Conservation (phyloP, 75 land plant species). For the Pinus tabuliformis region DNA sequence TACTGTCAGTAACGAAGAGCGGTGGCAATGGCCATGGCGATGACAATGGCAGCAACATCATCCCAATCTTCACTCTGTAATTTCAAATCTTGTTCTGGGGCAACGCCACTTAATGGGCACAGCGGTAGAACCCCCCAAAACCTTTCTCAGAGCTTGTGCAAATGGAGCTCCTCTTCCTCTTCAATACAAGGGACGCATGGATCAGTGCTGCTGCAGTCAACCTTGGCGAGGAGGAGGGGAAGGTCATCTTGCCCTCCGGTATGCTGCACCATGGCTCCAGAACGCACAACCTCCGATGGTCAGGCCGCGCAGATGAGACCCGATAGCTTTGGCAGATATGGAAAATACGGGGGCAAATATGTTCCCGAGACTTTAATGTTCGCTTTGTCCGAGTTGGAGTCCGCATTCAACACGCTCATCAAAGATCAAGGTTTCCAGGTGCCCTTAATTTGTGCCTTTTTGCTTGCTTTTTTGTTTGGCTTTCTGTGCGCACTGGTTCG, state of each 20-base stretch:
- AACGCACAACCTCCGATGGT: neutral
- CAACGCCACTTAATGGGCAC: neutral
- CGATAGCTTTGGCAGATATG: slow-evolving; percentile 63
- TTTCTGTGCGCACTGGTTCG: neutral
- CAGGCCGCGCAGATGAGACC: slow-evolving; percentile 20
- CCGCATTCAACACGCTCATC: slow-evolving; percentile 38
- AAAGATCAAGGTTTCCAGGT: slow-evolving; percentile 70
- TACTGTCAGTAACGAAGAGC: no score
- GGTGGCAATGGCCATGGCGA: neutral
- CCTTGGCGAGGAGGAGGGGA: neutral
- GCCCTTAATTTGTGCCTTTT: neutral
- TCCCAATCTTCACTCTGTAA: slow-evolving; percentile 1
- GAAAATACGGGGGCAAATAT: slow-evolving; percentile 85
- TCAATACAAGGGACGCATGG: neutral
- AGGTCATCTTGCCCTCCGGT: no score
- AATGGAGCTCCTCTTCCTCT: slow-evolving; percentile 4
- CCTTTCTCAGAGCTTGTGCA: neutral
- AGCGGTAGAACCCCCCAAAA: no score
- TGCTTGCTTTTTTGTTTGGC: neutral
- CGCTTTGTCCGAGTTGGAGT: slow-evolving; percentile 62
- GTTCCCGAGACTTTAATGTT: slow-evolving; percentile 86
- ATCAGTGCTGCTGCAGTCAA: no score
- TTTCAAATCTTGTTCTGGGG: neutral
- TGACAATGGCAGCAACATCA: neutral
- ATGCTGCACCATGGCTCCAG: slow-evolving; percentile 4